Conservation (phyloP, 352 stramenopile genomes). For the Pythium grandisporangium region DNA sequence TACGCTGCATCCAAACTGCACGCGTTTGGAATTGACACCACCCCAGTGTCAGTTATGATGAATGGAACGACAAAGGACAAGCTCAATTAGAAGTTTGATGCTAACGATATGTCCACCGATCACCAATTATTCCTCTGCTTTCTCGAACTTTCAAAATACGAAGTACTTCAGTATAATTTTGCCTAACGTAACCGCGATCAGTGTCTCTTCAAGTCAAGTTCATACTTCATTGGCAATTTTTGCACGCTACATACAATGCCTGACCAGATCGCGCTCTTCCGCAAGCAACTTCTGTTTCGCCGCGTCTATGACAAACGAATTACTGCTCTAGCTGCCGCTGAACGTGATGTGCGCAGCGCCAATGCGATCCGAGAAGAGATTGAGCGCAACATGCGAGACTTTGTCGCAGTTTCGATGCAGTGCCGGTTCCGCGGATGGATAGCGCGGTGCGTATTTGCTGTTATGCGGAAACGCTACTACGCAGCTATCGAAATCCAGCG, state of each 20-base stretch:
- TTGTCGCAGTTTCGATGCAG: conserved; percentile 63
- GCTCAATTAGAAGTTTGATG: no score
- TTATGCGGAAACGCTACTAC: conserved; percentile 21
- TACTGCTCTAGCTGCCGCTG: conserved; percentile 23
- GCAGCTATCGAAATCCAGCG: conserved; percentile 49
- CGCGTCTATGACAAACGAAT: conserved; percentile 53
- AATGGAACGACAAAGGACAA: no score
- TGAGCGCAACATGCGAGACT: conserved; percentile 59
- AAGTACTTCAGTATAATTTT: no score
- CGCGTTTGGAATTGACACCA: no score
- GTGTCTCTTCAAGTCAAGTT: not conserved
- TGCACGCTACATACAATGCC: conserved; percentile 17
- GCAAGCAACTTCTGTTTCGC: conserved; percentile 30
- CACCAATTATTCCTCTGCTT: no score
- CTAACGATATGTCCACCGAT: no score
- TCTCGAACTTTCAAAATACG: no score
- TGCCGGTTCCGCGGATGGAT: conserved; percentile 54
- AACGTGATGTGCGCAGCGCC: conserved; percentile 33
- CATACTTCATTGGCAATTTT: not conserved
- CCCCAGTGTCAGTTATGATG: no score
- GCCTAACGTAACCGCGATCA: not conserved
- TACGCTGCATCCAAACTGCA: conserved; percentile 37
- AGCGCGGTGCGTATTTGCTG: conserved; percentile 23
- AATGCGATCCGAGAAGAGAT: conserved; percentile 72
- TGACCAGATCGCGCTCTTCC: conserved; percentile 35